Conservation (phyloP, 164 flowering plant genomes). For the Tetrastigma voinierianum region DNA sequence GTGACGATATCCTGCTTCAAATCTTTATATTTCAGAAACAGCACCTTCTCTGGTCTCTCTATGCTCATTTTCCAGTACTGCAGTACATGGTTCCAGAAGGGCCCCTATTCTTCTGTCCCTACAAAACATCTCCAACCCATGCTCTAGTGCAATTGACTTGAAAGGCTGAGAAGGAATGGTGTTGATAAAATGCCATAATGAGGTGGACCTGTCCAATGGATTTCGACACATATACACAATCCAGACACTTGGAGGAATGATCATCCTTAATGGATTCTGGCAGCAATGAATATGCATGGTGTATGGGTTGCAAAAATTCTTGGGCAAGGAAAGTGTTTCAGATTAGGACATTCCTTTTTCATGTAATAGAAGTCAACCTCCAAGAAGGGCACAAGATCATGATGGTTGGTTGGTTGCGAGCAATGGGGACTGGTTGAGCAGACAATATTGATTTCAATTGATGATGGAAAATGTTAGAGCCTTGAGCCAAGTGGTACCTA, state of each 20-base stretch:
- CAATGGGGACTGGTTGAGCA: too few species aligned
- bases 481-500: slow-evolving; percentile 48
- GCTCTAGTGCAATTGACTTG: too few species aligned
- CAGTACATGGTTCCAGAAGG: slow-evolving; percentile 7
- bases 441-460: slow-evolving; percentile 19
- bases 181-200: slow-evolving; percentile 17
- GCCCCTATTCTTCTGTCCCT: background rate
- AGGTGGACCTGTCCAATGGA: slow-evolving; percentile 21
- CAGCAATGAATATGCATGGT: slow-evolving; percentile 12
- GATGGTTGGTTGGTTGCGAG: slow-evolving; percentile 18
- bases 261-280: too few species aligned
- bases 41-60: slow-evolving; percentile 2
- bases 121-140: slow-evolving; percentile 6
- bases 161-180: too few species aligned
- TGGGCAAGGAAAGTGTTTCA: slow-evolving; percentile 11
- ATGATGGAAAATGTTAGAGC: slow-evolving; percentile 22
- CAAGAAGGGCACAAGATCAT: slow-evolving; percentile 18
- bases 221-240: slow-evolving; percentile 25
- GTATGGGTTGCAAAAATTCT: slow-evolving; percentile 23
- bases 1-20: background rate
- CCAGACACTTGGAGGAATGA: slow-evolving; percentile 9
- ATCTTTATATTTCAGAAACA: slow-evolving; percentile 1
- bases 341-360: slow-evolving; percentile 4
- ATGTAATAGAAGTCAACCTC: slow-evolving; percentile 17
- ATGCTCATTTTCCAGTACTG: background rate